Conservation (phyloP, 352 stramenopile genomes). For the Phytophthora sp. region DNA sequence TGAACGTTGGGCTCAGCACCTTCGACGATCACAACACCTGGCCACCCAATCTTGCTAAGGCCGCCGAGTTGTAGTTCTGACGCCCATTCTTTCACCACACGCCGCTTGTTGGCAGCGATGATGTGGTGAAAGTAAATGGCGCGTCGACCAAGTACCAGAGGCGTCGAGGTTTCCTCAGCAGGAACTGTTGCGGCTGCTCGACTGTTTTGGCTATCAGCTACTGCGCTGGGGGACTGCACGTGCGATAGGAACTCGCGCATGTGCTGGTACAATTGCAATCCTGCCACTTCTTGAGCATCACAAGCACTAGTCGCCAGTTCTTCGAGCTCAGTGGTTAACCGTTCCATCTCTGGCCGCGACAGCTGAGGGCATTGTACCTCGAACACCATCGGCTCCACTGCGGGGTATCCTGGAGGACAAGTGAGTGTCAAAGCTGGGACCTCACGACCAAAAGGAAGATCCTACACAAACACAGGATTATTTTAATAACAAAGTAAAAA, state of each 20-base stretch:
- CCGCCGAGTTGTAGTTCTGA: slow-evolving; percentile 67
- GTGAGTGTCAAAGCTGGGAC: slow-evolving; percentile 54
- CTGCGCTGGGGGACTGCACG: slow-evolving; percentile 4
- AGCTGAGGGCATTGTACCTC: slow-evolving; percentile 61
- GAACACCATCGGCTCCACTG: slow-evolving; percentile 37
- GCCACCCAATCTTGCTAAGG: slow-evolving; percentile 87
- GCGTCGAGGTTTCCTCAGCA: not conserved
- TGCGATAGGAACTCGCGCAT: slow-evolving; percentile 62
- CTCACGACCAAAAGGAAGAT: slow-evolving; percentile 28
- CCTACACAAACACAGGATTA: slow-evolving; percentile 21
- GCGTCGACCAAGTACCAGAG: slow-evolving; percentile 54
- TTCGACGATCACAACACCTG: slow-evolving; percentile 79
- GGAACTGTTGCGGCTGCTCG: not conserved
- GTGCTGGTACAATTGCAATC: slow-evolving; percentile 68
- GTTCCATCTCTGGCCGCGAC: slow-evolving; percentile 44
- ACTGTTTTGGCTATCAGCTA: not conserved
- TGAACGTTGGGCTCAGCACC: slow-evolving; percentile 55
- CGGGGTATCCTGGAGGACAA: slow-evolving; percentile 54
- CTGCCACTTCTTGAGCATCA: slow-evolving; percentile 48
- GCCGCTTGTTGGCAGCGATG: slow-evolving; percentile 73
- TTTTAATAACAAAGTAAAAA: not conserved
- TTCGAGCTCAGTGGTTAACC: slow-evolving; percentile 44
- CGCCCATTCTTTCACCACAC: slow-evolving; percentile 76
- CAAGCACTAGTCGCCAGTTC: slow-evolving; percentile 35
- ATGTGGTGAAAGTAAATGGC: slow-evolving; percentile 90